Evolutionary conservation across 2,329 filamentous ascomycete genomes (phyloP).

Genomic region (Pezicula neosporulosa): DNA sequence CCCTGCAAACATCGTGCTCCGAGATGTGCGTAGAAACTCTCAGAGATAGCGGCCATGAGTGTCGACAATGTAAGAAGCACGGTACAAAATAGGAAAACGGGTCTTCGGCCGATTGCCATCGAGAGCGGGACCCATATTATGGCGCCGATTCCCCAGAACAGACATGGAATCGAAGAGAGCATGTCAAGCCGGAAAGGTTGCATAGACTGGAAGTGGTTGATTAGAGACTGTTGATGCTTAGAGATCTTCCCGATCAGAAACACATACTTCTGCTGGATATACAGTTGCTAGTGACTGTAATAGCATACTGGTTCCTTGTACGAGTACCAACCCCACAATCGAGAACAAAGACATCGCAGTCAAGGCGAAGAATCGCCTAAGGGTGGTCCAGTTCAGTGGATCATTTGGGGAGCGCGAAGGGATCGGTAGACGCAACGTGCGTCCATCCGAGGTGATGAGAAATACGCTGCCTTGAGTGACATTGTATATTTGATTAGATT

Average conservation of each 20-base stretch:
- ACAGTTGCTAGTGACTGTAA: conserved; percentile 14
- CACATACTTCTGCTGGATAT: conserved; percentile 17
- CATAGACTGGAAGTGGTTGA: conserved; percentile 14
- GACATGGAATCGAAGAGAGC: conserved; percentile 24
- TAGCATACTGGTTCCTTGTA: conserved; percentile 21
- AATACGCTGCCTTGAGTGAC: conserved; percentile 18
- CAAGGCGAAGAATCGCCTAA: conserved; percentile 16
- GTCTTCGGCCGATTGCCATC: conserved; percentile 33
- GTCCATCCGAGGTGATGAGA: conserved; percentile 29
- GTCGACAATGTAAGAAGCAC: conserved; percentile 25
- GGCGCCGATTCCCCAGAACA: conserved; percentile 32
- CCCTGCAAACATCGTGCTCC: conserved; percentile 29
- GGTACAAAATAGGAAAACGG: conserved; percentile 29
- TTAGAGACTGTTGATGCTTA: neutral
- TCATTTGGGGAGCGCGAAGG: conserved; percentile 27
- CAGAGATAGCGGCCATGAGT: conserved; percentile 23
- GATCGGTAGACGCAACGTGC: conserved; percentile 28
- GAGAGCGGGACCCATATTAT: conserved; percentile 35
- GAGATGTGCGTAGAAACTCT: conserved; percentile 25
- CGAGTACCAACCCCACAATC: conserved; percentile 16
- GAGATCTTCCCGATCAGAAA: neutral
- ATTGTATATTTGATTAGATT: neutral
- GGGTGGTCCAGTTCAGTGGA: conserved; percentile 25
- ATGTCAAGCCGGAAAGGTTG: conserved; percentile 23
- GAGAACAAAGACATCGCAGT: conserved; percentile 15